Conservation (phyloP, 2,329 filamentous ascomycete species). For the Penicillium polonicum region DNA sequence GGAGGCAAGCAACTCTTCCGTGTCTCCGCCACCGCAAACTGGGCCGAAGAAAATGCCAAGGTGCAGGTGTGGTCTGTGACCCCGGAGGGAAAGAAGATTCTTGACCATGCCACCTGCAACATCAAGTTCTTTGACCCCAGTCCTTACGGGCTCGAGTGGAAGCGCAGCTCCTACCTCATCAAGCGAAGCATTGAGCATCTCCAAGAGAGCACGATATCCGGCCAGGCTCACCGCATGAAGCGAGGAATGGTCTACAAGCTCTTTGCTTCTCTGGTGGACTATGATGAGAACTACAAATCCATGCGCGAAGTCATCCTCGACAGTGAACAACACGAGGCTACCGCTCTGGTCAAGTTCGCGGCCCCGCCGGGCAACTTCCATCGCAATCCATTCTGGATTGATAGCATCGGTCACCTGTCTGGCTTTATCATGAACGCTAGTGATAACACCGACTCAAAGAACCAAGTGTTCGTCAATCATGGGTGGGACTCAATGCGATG, state of each 20-base stretch:
- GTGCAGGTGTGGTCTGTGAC: conserved; percentile 40
- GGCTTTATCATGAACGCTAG: conserved; percentile 62
- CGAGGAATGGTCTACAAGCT: conserved; percentile 78
- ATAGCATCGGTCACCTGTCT: conserved; percentile 57
- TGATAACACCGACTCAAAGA: conserved; percentile 58
- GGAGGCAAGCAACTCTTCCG: conserved; percentile 41
- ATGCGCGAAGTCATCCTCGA: conserved; percentile 61
- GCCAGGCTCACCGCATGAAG: conserved; percentile 69
- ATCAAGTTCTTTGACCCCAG: conserved; percentile 36
- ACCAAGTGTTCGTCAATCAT: conserved; percentile 61
- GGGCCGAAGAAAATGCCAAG: conserved; percentile 32
- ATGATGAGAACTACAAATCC: conserved; percentile 56
- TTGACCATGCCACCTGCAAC: conserved; percentile 38
- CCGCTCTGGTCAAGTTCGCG: conserved; percentile 55
- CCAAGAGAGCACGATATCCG: conserved; percentile 60
- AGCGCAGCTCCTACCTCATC: conserved; percentile 68
- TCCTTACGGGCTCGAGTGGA: conserved; percentile 36
- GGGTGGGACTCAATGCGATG: conserved; percentile 62
- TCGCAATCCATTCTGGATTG: conserved; percentile 60
- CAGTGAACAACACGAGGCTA: conserved; percentile 56
- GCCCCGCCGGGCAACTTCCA: conserved; percentile 57
- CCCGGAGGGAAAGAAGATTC: conserved; percentile 37
- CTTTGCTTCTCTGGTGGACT: conserved; percentile 58
- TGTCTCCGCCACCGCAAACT: conserved; percentile 38
- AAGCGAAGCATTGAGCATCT: conserved; percentile 60